phyloP scores from a whole-genome alignment of 495 filamentous ascomycete species.

The Podospora tetraspora region DNA sequence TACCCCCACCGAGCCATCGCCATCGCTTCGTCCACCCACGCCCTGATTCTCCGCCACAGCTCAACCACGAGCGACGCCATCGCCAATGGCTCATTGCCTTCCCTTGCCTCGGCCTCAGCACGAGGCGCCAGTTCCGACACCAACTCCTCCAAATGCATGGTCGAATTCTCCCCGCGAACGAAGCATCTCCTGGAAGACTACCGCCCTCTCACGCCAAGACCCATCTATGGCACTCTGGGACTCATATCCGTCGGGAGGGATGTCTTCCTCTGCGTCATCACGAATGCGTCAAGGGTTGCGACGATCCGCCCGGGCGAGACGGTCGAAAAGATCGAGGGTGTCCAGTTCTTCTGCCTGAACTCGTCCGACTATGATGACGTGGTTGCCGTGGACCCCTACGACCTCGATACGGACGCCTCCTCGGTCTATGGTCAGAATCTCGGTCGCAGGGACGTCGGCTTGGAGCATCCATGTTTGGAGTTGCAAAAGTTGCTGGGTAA shows the following conservation, averaged over 20 bases:
- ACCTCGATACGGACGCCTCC: constrained; percentile 40
- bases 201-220: constrained; percentile 60
- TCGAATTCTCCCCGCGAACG: constrained; percentile 71
- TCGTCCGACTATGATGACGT: constrained; percentile 76
- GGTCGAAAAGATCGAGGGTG: constrained; percentile 76
- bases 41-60: constrained; percentile 75
- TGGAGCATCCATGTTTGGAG: constrained; percentile 84
- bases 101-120: constrained; percentile 38
- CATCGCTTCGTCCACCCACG: constrained; percentile 69
- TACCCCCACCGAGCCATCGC: constrained; percentile 81
- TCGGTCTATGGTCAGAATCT: constrained; percentile 54
- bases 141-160: constrained; percentile 62
- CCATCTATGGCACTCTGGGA: constrained; percentile 85
- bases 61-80: constrained; percentile 48
- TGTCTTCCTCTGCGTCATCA: constrained; percentile 91
- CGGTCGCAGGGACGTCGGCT: constrained; percentile 57
- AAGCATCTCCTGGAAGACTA: constrained; percentile 66
- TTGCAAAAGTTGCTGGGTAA: constrained; percentile 86
- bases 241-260: constrained; percentile 79
- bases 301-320: constrained; percentile 80
- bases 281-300: constrained; percentile 67
- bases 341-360: constrained; percentile 92
- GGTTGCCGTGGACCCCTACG: constrained; percentile 50
- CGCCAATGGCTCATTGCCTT: constrained; percentile 48
- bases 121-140: constrained; percentile 34